A percentile compares a stretch with the other conserved stretches of the same genome.
These are phyloP conservation scores for Colletotrichum melonis DNA, from an alignment of 2,329 filamentous ascomycete species.

Conservation along the genomic window DNA sequence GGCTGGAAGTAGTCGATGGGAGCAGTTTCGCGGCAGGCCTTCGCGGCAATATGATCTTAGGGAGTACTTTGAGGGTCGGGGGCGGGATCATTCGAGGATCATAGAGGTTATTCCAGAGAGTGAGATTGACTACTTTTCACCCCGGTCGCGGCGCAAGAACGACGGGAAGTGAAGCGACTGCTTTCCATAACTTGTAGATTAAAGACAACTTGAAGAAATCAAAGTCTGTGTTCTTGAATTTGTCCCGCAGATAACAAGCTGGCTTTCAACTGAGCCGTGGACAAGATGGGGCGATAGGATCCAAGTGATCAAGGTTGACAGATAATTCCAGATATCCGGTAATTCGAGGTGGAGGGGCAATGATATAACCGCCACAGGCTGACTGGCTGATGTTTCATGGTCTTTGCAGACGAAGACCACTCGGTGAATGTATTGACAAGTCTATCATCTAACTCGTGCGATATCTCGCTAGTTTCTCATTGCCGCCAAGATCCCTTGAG, in stretches of 20 bases:
- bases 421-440: background rate
- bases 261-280: no score
- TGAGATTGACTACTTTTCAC: constrained; percentile 10
- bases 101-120: constrained; percentile 27
- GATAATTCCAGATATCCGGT: no score
- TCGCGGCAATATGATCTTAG: constrained; percentile 13
- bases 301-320: no score
- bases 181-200: background rate
- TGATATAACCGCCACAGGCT: no score
- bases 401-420: background rate
- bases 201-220: background rate
- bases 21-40: background rate
- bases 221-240: background rate
- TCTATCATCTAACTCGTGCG: no score
- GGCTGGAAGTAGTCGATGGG: constrained; percentile 16
- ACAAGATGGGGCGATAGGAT: no score
- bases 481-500: background rate
- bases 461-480: background rate
- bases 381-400: no score
- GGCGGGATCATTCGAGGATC: constrained; percentile 6
- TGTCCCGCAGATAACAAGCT: no score
- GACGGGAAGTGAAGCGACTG: background rate
- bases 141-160: background rate
- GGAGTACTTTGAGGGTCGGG: constrained; percentile 10
- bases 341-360: no score